Evolutionary conservation across 1,139 yeast species (phyloP).

Genomic region (Taphrina flavorubra): DNA sequence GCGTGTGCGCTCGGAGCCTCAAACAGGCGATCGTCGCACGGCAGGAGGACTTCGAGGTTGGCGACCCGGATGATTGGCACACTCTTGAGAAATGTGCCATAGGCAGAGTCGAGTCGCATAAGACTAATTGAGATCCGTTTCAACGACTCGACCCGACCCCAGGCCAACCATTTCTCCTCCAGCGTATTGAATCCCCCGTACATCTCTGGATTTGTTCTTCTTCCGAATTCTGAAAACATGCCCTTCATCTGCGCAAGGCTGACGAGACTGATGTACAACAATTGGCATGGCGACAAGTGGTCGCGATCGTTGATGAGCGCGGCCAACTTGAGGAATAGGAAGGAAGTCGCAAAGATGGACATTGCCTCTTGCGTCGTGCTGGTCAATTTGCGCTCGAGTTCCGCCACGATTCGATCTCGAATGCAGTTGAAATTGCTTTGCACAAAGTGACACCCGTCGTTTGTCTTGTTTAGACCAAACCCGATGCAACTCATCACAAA

Average conservation of each 20-base stretch:
- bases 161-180: conserved; percentile 31
- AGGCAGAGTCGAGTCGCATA: conserved; percentile 39
- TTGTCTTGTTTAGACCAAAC: conserved; percentile 22
- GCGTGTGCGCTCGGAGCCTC: conserved; percentile 33
- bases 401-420: conserved; percentile 29
- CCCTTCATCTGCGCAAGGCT: conserved; percentile 39
- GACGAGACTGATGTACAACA: conserved; percentile 36
- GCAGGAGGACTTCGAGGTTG: conserved; percentile 35
- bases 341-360: conserved; percentile 35
- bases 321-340: conserved; percentile 36
- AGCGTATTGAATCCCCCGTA: conserved; percentile 16
- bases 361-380: conserved; percentile 33
- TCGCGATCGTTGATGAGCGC: conserved; percentile 35
- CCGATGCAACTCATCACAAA: conserved; percentile 36
- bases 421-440: conserved; percentile 32
- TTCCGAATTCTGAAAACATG: conserved; percentile 37
- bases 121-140: conserved; percentile 34
- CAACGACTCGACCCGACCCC: conserved; percentile 39
- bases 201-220: conserved; percentile 5
- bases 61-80: conserved; percentile 28
- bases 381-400: conserved; percentile 30
- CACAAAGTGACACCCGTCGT: conserved; percentile 27
- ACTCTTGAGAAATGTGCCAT: conserved; percentile 22
- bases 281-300: conserved; percentile 37
- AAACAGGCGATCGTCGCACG: conserved; percentile 36